Base-by-base conservation (phyloP, 805 yeast species). In the Pichia heedii region DNA sequence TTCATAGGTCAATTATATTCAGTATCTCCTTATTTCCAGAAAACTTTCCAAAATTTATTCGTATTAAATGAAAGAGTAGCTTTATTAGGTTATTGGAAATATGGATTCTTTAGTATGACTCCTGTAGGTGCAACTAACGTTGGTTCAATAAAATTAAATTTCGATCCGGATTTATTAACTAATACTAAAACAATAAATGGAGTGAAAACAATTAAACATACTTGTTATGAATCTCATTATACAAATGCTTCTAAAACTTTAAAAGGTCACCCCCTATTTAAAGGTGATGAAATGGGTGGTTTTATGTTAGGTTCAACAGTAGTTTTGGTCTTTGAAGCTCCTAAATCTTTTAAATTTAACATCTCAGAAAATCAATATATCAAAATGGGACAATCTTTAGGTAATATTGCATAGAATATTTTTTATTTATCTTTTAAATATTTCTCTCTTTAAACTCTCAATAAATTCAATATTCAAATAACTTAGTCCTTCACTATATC, bases 41-140 rank as follows among this genome's bases (percentile, higher is more conserved):
- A 76, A 50, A 79, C 94, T 21, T 74, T 93, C 45, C 81, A 82
- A 42, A 90, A 93, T 33, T 73, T 93, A 50, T 93, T 93, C 60
- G 85, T 90, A 4, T 68, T 93, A 53, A 93, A 93, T 60, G 99
- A 93, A 65, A 75, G 99, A 54, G 98, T 93, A 3, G 95, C 98
- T 0, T 66, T 93, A 40, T 72, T 93, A 44, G 99, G 99, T 1
- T 80, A 86, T 56, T 93, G 98, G 98, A 85, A 84, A 59, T 75
- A 93, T 60, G 99, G 99, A 0, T 93, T 93, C 55, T 93, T 93
- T 67, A 82, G 94, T 51, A 93, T 93, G 99, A 90, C 96, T 1
- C 97, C 99, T 0, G 98, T 93, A 12, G 99, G 99, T 13, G 99
- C 99, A 21, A 93, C 98, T 3, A 93, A 93, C 65, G 99, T 93